phyloP scores from a whole-genome alignment of 257 asterid species.

The Euphrasia confusa region DNA sequence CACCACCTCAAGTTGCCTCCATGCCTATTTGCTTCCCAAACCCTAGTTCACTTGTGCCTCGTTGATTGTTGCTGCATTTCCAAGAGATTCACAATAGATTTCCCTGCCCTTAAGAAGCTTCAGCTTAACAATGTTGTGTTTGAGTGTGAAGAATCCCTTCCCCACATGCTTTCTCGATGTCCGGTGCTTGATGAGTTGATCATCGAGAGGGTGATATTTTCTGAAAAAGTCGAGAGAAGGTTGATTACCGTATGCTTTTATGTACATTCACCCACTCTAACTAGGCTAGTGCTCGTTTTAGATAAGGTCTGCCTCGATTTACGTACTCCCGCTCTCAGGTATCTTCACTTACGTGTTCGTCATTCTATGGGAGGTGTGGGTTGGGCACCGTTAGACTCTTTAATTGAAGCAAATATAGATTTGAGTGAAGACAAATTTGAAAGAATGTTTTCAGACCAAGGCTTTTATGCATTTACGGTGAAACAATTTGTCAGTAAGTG shows the following conservation, averaged over 20 bases:
- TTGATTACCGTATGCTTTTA: not conserved
- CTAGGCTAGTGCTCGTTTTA: not conserved
- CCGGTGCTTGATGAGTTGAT: constrained; percentile 1
- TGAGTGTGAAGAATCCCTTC: not conserved
- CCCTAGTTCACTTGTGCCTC: not conserved
- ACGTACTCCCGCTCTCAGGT: not conserved
- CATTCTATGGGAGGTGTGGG: too few relatives aligned
- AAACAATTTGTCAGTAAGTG: too few relatives aligned
- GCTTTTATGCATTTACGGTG: too few relatives aligned
- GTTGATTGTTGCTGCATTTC: not conserved
- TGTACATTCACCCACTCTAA: not conserved
- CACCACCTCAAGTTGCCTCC: not conserved
- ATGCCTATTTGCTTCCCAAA: not conserved
- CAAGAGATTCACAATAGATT: not conserved
- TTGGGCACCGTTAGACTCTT: not conserved
- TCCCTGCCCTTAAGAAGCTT: constrained; percentile 2
- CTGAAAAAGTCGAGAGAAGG: too few relatives aligned
- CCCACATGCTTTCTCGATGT: not conserved
- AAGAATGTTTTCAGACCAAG: too few relatives aligned
- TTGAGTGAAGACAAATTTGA: not conserved
- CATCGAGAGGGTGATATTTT: not conserved
- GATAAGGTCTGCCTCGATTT: not conserved
- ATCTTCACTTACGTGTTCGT: not conserved
- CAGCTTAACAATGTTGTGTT: not conserved
- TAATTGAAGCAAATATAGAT: not conserved